Evolutionary conservation across 1,284 basidiomycete species (phyloP), one percentile per base, ranked within the genome.

Genomic region (Sutorius eximius): DNA sequence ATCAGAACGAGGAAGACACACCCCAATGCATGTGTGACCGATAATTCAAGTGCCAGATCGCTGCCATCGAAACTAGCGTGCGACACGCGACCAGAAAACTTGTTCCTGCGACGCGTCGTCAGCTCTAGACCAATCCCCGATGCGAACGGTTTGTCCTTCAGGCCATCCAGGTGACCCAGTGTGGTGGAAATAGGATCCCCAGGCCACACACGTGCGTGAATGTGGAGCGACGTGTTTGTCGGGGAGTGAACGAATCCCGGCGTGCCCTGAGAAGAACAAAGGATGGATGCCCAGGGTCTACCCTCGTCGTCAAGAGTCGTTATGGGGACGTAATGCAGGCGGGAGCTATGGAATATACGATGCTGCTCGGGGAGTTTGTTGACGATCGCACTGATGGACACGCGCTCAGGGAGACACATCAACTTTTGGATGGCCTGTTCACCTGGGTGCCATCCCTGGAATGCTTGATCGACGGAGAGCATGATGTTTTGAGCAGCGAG

Each of bases 81-180:
- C 2, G 61, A 63, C 20, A 82, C 68, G 33, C 62, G 60, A 0
- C 85, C 85, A 1, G 82, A 81, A 58, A 86, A 80, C 65, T 86
- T 86, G 61, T 86, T 85, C 55, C 84, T 72, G 56, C 82, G 64
- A 32, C 84, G 67, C 0, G 81, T 82, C 10, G 75, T 64, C 42
- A 82, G 76, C 58, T 86, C 82, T 30, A 86, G 77, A 3, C 84
- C 84, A 33, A 86, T 75, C 0, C 85, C 84, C 3, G 82, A 82
- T 20, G 79, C 68, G 10, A 83, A 66, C 52, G 72, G 67, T 11
- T 64, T 33, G 27, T 46, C 55, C 30, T 48, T 27, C 27, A 18
- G 43, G 27, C 20, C 33, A n/a, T 46, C 55, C 33, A 45, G 12
- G 12, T 44, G 41, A 9, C 66, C 63, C 20, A 72, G 56, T 55